A percentile compares a stretch with the other conserved stretches of the same genome.
Conservation (phyloP, 169 alveolate species). For the Miamiensis avidus region DNA sequence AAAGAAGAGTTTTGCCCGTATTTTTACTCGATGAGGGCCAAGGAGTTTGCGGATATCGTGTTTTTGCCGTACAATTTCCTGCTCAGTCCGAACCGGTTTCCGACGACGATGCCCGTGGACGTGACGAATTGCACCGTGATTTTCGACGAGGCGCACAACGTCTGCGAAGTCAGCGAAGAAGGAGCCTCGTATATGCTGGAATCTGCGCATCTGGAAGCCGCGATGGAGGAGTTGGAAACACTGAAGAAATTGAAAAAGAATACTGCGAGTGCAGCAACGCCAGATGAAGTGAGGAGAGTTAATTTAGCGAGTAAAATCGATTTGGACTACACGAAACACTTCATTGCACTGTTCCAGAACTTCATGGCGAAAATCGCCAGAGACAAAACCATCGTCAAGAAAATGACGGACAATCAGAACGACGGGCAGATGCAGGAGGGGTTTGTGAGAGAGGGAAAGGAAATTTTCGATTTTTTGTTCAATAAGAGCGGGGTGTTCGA, state of each 20-base stretch:
- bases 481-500: no score
- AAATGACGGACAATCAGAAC: not conserved
- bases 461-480: no score
- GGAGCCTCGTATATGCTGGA: constrained; percentile 77
- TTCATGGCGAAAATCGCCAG: not conserved
- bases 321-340: no score
- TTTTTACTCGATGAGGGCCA: constrained; percentile 86
- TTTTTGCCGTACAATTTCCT: constrained; percentile 93
- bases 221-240: not conserved
- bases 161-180: constrained; percentile 87
- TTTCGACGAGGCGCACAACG: constrained; percentile 96
- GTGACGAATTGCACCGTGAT: constrained; percentile 84
- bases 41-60: constrained; percentile 83
- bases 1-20: constrained; percentile 88
- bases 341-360: not conserved
- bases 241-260: not conserved
- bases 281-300: no score
- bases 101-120: constrained; percentile 74
- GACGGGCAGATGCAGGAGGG: no score
- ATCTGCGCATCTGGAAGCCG: constrained; percentile 19
- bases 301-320: no score
- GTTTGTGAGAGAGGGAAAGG: no score
- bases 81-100: constrained; percentile 81
- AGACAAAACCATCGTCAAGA: not conserved
- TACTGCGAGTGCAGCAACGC: not conserved